Conservation (phyloP, 345 rosid genomes). For the Ricinus communis region DNA sequence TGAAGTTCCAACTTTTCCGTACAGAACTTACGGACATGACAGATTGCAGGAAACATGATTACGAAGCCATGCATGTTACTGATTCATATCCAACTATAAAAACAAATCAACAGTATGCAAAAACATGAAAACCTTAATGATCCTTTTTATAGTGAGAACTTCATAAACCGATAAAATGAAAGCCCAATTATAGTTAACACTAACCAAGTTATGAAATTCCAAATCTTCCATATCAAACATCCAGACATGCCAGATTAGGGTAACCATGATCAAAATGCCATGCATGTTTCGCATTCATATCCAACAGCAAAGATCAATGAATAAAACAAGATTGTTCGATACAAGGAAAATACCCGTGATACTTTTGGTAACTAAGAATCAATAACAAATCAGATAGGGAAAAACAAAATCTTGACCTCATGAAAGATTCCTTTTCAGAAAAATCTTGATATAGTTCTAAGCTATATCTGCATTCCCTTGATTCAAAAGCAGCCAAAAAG, state of each 20-base stretch:
- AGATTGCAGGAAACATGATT: neutral
- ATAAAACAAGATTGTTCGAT: neutral
- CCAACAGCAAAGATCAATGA: slow-evolving; percentile 11
- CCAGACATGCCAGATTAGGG: slow-evolving; percentile 1
- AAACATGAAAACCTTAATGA: neutral
- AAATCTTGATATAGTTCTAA: slow-evolving; percentile 7
- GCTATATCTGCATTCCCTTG: slow-evolving; percentile 1
- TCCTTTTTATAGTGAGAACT: neutral
- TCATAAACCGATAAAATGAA: neutral
- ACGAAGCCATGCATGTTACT: neutral
- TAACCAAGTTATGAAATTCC: neutral
- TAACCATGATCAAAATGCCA: neutral
- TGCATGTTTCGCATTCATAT: neutral
- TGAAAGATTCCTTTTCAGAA: neutral
- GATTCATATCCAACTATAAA: slow-evolving; percentile 2
- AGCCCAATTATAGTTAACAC: neutral
- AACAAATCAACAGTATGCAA: neutral
- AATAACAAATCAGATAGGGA: neutral
- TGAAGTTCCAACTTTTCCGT: neutral
- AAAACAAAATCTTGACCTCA: neutral
- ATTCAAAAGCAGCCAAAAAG: slow-evolving; percentile 21
- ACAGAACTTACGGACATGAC: slow-evolving; percentile 20
- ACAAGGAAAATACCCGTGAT: slow-evolving; percentile 10
- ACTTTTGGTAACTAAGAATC: slow-evolving; percentile 2
- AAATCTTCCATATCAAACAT: slow-evolving; percentile 19